Conservation (phyloP, 1,139 yeast genomes). For the Hansenula sp. region DNA sequence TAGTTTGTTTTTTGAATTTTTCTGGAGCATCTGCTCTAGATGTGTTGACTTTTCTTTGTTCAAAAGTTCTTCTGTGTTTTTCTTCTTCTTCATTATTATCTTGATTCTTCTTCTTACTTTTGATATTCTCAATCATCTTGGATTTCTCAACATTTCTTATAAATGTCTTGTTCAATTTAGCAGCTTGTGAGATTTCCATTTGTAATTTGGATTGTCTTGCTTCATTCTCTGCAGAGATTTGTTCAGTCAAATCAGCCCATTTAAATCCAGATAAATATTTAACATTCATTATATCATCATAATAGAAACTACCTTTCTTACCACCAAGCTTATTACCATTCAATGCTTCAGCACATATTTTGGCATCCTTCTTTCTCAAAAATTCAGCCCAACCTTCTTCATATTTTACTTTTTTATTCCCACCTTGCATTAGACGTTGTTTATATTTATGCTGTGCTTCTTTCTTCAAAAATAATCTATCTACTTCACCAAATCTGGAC, state of each 20-base stretch:
- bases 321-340: conserved; percentile 93
- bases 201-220: conserved; percentile 82
- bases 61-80: conserved; percentile 48
- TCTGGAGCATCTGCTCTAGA: conserved; percentile 60
- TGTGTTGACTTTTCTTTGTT: conserved; percentile 60
- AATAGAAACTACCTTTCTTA: conserved; percentile 84
- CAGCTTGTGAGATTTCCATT: conserved; percentile 85
- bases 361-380: conserved; percentile 77
- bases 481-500: conserved; percentile 78
- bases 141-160: conserved; percentile 82
- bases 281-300: conserved; percentile 89
- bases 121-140: conserved; percentile 70
- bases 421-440: conserved; percentile 78
- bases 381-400: conserved; percentile 99
- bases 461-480: conserved; percentile 80
- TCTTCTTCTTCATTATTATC: conserved; percentile 24
- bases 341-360: conserved; percentile 77
- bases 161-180: conserved; percentile 78
- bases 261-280: conserved; percentile 89
- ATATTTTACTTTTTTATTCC: conserved; percentile 85
- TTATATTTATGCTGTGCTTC: conserved; percentile 68
- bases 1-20: conserved; percentile 36
- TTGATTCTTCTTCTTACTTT: conserved; percentile 37
- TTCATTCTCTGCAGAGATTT: conserved; percentile 87
- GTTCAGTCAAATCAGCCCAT: conserved; percentile 93